Evolutionary conservation across 306 rosid genomes (phyloP).

Genomic region (Pyrus communis): DNA sequence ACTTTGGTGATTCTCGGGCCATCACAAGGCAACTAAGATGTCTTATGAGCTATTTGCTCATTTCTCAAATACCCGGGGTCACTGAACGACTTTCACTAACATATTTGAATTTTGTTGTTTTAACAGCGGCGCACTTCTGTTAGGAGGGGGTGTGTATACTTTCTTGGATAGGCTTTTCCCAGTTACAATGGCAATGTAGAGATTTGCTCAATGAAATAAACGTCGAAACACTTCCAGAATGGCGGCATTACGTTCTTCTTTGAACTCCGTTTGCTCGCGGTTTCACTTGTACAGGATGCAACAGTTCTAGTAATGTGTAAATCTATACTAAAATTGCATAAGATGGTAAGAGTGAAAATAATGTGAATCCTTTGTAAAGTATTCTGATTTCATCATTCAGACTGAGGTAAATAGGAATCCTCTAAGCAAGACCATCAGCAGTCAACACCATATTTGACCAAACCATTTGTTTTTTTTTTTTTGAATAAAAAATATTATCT

Average conservation of each 20-base stretch:
- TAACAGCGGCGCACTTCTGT: constrained; percentile 74
- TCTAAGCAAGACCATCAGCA: too few relatives aligned
- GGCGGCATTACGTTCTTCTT: not conserved
- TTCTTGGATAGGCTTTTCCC: constrained; percentile 89
- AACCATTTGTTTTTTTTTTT: too few relatives aligned
- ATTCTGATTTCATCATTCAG: not conserved
- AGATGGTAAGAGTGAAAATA: not conserved
- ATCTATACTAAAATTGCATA: not conserved
- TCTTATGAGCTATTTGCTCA: not conserved
- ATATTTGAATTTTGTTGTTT: not conserved
- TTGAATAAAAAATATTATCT: too few relatives aligned
- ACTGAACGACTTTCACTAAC: not conserved
- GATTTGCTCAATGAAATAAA: not conserved
- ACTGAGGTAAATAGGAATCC: too few relatives aligned
- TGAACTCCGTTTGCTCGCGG: not conserved
- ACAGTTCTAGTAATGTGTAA: not conserved
- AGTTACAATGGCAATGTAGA: constrained; percentile 72
- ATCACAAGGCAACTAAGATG: not conserved
- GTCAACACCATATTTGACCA: too few relatives aligned
- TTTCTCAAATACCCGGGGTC: not conserved
- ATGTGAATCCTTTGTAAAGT: not conserved
- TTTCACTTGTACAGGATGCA: not conserved
- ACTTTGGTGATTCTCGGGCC: not conserved
- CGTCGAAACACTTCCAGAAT: not conserved
- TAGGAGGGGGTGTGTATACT: constrained; percentile 83